phyloP scores from a whole-genome alignment of 129 eudicot species.

The Lactuca sativa region DNA sequence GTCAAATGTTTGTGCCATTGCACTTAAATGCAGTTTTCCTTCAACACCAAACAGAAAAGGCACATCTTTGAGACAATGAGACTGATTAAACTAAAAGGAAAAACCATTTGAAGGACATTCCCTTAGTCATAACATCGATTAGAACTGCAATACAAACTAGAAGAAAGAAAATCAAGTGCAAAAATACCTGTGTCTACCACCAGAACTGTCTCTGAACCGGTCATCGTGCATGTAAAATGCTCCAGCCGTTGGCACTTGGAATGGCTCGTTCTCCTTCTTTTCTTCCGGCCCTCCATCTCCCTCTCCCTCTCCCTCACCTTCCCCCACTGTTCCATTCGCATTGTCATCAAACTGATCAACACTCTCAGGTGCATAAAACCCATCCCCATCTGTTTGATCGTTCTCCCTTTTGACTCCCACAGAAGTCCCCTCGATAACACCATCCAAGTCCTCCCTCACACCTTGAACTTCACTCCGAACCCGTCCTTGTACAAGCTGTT shows the following conservation, averaged over 20 bases:
- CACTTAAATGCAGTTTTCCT: slow-evolving; percentile 9
- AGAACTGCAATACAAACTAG: background rate
- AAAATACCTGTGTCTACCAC: slow-evolving; percentile 73
- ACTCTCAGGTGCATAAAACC: slow-evolving; percentile 25
- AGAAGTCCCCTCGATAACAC: slow-evolving; percentile 26
- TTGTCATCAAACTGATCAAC: slow-evolving; percentile 27
- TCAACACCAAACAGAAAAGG: background rate
- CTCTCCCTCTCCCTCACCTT: slow-evolving; percentile 3
- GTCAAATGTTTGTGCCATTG: background rate
- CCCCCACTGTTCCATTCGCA: slow-evolving; percentile 17
- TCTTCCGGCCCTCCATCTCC: slow-evolving; percentile 46
- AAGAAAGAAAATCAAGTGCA: background rate
- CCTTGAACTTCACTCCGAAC: slow-evolving; percentile 24
- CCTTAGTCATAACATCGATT: background rate
- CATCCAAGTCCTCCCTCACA: slow-evolving; percentile 24
- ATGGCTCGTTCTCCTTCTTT: slow-evolving; percentile 86
- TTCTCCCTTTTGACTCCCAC: slow-evolving; percentile 27
- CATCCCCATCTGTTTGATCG: slow-evolving; percentile 27
- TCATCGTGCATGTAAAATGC: slow-evolving; percentile 99
- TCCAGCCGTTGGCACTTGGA: slow-evolving; percentile 90
- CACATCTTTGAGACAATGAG: background rate
- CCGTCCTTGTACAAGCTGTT: slow-evolving; percentile 17
- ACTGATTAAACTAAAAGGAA: slow-evolving; percentile 8
- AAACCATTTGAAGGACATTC: background rate
- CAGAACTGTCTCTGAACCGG: slow-evolving; percentile 65